A percentile compares a stretch with the other conserved stretches of the same genome.
Evolutionary conservation across 345 rosid species (phyloP).

Genomic region (Bruguiera sexangula): DNA sequence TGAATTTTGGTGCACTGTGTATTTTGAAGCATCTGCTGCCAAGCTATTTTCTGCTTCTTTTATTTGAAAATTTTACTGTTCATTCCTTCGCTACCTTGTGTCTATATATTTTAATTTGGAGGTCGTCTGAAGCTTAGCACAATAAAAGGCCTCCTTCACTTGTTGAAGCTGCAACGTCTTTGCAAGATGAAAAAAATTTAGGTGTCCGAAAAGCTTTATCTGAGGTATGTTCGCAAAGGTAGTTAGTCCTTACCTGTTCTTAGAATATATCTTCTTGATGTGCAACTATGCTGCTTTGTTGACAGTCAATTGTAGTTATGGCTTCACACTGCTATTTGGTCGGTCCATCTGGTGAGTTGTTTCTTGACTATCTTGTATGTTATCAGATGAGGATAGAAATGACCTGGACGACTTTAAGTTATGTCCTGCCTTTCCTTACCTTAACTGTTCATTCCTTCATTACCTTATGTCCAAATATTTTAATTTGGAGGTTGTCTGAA

Average conservation of each 20-base stretch:
- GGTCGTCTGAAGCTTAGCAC: constrained; percentile 89
- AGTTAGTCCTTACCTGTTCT: constrained; percentile 1
- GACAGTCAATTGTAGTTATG: constrained; percentile 88
- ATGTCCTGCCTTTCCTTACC: constrained; percentile 3
- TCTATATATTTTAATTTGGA: constrained; percentile 30
- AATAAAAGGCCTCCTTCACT: constrained; percentile 69
- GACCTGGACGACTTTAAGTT: constrained; percentile 47
- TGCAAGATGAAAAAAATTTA: constrained; percentile 77
- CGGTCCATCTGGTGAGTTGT: constrained; percentile 80
- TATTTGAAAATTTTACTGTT: constrained; percentile 4
- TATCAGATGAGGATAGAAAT: constrained; percentile 50
- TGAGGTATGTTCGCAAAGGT: constrained; percentile 45
- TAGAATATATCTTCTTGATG: constrained; percentile 8
- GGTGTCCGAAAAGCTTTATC: constrained; percentile 76
- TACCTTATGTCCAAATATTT: background rate
- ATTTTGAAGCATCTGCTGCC: constrained; percentile 88
- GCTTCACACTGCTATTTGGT: constrained; percentile 94
- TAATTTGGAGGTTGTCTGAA: constrained; percentile 65
- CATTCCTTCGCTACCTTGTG: constrained; percentile 22
- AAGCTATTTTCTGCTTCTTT: constrained; percentile 48
- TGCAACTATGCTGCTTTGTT: constrained; percentile 24
- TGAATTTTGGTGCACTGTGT: constrained; percentile 83
- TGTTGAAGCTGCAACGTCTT: constrained; percentile 65
- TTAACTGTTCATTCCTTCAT: too few relatives aligned
- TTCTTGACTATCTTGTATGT: constrained; percentile 83